Evolutionary conservation across 1,284 basidiomycete species (phyloP), one percentile per base, ranked within the genome.

Genomic region (Neotropicomus parvogracilis): DNA sequence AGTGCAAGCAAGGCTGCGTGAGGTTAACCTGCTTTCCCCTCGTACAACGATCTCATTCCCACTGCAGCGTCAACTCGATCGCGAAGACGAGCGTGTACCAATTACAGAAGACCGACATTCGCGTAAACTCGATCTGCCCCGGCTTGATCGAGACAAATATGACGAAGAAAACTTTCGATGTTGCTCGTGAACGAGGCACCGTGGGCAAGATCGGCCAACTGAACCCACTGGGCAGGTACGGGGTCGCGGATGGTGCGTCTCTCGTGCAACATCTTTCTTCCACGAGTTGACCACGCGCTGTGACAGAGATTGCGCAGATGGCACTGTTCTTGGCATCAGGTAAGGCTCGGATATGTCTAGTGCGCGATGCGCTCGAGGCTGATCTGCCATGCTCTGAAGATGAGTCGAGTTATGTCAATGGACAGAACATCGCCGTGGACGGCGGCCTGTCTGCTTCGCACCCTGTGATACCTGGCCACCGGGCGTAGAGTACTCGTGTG

Each of bases 121-220:
- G 94, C 32, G 86, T 95, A 54, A 97, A 97, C 67, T 80, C 88
- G 14, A 82, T 97, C 54, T 95, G 91, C 61, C 94, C 94, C 2
- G 94, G 94, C 16, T 69, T 97, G 41, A 93, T 97, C 58, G 88
- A 95, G 70, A 95, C 91, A 2, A 87, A 84, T 29, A 93, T 95
- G 90, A 93, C 93, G 0, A 69, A 69, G 45, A 60, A 61, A 6
- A 77, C 83, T 16, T 97, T 97, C 58, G 82, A 89, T 24, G 77
- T 79, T 47, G 92, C 94, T 26, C 80, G 86, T 31, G 66, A 79
- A 51, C 77, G 83, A 28, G 94, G 94, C 9, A 86, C 74, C 14
- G 78, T 71, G 16, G 72, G 70, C 42, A 93, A 87, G 70, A 80
- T 97, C 46, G 94, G 93, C 2, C 88, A 92, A 64, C 70, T 95